Evolutionary conservation across 2,329 filamentous ascomycete species (phyloP).

Genomic region (Trichoderma cornu-damae): DNA sequence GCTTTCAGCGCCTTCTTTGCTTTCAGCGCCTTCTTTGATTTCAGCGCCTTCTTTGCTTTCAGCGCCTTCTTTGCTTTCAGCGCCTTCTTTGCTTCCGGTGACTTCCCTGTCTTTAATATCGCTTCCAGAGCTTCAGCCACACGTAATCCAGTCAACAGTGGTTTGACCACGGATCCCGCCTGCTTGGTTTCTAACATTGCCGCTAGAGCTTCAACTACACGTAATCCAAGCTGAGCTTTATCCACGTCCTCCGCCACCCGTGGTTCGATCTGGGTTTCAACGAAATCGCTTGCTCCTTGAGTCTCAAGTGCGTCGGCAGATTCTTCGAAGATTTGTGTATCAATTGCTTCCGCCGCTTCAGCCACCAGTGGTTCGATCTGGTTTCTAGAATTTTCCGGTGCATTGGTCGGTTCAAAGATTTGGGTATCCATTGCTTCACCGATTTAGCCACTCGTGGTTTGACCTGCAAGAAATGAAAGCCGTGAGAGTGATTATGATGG

Average conservation of each 20-base stretch:
- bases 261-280: not conserved
- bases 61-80: not conserved
- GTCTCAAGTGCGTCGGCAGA: too few species aligned
- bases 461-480: too few species aligned
- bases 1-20: not conserved
- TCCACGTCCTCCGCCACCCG: too few species aligned
- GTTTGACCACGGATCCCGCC: not conserved
- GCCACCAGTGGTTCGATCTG: too few species aligned
- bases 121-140: not conserved
- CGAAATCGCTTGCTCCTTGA: too few species aligned
- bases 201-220: not conserved
- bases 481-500: too few species aligned
- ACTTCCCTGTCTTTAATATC: not conserved
- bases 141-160: not conserved
- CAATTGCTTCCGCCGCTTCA: too few species aligned
- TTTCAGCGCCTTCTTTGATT: not conserved
- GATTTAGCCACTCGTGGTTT: too few species aligned
- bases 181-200: not conserved
- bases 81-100: not conserved
- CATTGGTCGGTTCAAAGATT: too few species aligned
- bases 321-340: too few species aligned
- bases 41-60: not conserved
- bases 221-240: not conserved
- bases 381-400: too few species aligned
- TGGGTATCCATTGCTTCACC: not conserved